Percentiles rank a stretch among this genome's conserved stretches.
phyloP scores from a whole-genome alignment of 805 yeast genomes.

The Millerago galiae region DNA sequence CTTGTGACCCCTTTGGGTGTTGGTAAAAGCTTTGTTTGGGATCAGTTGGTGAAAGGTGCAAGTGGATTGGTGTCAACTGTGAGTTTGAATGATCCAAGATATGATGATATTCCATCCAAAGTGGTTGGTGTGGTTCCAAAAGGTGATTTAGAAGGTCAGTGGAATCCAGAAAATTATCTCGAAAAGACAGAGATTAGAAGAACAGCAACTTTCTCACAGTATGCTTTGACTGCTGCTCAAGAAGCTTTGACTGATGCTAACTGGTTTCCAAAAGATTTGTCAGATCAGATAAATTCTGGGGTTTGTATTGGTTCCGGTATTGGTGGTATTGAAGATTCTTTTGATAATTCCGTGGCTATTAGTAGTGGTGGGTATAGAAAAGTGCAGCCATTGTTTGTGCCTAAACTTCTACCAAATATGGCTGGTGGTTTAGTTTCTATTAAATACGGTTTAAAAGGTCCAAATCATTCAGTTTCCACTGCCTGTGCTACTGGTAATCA shows the following conservation, averaged over 20 bases:
- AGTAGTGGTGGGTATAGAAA: slow-evolving; percentile 50
- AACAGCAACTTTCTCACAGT: slow-evolving; percentile 67
- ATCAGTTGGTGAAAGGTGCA: slow-evolving; percentile 39
- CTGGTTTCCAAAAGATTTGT: slow-evolving; percentile 35
- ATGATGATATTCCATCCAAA: slow-evolving; percentile 54
- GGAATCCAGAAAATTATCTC: slow-evolving; percentile 48
- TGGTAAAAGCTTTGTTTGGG: slow-evolving; percentile 52
- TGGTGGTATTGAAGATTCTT: slow-evolving; percentile 74
- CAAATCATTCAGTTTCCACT: slow-evolving; percentile 81
- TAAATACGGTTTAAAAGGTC: slow-evolving; percentile 70
- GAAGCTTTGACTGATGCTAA: slow-evolving; percentile 73
- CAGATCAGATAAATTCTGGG: slow-evolving; percentile 42
- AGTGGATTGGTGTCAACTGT: slow-evolving; percentile 58
- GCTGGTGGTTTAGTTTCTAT: slow-evolving; percentile 90
- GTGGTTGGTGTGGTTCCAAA: slow-evolving; percentile 72
- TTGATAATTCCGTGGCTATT: slow-evolving; percentile 53
- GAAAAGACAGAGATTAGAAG: slow-evolving; percentile 40
- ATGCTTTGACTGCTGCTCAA: slow-evolving; percentile 66
- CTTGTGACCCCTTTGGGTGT: slow-evolving; percentile 81
- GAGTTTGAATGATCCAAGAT: slow-evolving; percentile 20
- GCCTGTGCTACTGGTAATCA: slow-evolving; percentile 98
- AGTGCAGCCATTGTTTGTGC: slow-evolving; percentile 82
- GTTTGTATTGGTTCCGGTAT: slow-evolving; percentile 92
- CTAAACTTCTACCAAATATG: slow-evolving; percentile 82
- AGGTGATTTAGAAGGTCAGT: slow-evolving; percentile 40